These are phyloP conservation scores for Globisporangium okanoganense DNA, from an alignment of 352 stramenopile genomes.

Conservation along the genomic window DNA sequence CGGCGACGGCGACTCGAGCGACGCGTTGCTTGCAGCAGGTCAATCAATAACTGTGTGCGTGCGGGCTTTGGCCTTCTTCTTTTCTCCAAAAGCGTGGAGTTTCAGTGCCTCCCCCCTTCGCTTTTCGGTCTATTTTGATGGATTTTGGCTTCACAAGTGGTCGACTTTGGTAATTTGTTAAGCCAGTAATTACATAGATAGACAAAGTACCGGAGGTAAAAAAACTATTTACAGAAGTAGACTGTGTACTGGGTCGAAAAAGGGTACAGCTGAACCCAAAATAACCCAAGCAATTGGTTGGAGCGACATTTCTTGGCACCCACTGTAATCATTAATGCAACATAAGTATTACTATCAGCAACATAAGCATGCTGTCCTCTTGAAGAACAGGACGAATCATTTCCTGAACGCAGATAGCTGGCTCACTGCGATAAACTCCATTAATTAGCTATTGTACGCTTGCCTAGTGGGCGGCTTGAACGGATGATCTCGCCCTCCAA, in stretches of 20 bases:
- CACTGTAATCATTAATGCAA: too few relatives aligned
- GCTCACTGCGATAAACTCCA: too few relatives aligned
- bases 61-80: slow-evolving; percentile 2
- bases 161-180: neutral
- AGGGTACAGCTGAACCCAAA: neutral
- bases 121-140: neutral
- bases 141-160: neutral
- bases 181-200: neutral
- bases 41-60: slow-evolving; percentile 5
- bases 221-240: neutral
- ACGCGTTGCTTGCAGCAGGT: slow-evolving; percentile 4
- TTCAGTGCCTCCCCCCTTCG: neutral
- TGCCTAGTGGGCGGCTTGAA: slow-evolving; percentile 42
- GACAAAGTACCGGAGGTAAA: neutral
- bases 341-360: too few relatives aligned
- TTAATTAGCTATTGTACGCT: neutral
- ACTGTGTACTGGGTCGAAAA: neutral
- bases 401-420: too few relatives aligned
- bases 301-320: too few relatives aligned
- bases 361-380: too few relatives aligned
- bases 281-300: too few relatives aligned
- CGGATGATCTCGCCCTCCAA: slow-evolving; percentile 69
- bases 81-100: neutral
- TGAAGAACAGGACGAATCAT: too few relatives aligned
- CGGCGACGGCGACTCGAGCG: slow-evolving; percentile 6